phyloP scores from a whole-genome alignment of 2,329 filamentous ascomycete genomes.

The Diaporthe velutina region DNA sequence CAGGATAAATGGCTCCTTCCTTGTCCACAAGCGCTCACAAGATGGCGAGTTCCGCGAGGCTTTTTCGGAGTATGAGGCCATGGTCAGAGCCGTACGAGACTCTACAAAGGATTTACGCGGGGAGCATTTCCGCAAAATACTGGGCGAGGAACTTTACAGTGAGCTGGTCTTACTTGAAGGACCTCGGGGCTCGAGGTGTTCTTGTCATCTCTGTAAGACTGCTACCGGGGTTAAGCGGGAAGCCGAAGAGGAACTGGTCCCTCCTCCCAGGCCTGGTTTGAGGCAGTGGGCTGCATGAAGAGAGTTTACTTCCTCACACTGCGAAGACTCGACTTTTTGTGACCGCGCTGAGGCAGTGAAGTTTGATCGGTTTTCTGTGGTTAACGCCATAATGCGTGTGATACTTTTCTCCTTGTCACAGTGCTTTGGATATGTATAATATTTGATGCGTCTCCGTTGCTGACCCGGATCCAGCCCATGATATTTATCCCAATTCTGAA shows the following conservation, averaged over 20 bases:
- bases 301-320: neutral
- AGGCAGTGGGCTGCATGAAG: neutral
- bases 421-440: neutral
- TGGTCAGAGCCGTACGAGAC: neutral
- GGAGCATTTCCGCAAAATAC: constrained; percentile 1
- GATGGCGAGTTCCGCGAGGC: neutral
- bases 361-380: neutral
- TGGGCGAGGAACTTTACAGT: constrained; percentile 5
- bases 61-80: neutral
- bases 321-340: neutral
- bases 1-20: neutral
- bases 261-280: neutral
- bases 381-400: no score
- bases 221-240: neutral
- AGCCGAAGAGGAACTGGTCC: constrained; percentile 53
- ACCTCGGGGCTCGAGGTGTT: neutral
- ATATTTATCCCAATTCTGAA: neutral
- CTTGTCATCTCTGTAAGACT: neutral
- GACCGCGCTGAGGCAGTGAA: neutral
- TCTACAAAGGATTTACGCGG: neutral
- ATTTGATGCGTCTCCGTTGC: neutral
- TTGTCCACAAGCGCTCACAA: neutral
- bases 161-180: constrained; percentile 4
- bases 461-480: neutral
- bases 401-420: neutral